These are phyloP conservation scores for Arthrobotrys megalospora DNA, from an alignment of 2,329 filamentous ascomycete genomes.

Conservation along the genomic window DNA sequence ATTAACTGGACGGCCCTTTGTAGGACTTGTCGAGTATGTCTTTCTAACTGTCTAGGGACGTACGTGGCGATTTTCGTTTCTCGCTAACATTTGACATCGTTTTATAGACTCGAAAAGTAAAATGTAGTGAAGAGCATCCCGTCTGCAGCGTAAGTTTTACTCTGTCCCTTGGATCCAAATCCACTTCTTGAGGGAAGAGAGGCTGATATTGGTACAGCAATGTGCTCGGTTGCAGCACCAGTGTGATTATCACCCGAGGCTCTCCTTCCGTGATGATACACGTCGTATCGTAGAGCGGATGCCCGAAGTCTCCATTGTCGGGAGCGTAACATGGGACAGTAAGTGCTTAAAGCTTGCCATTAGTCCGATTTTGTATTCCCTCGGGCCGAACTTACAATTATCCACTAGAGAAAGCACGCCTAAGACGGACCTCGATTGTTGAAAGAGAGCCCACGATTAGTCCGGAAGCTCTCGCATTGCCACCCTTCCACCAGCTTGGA, in stretches of 20 bases:
- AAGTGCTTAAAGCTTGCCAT: conserved; percentile 65
- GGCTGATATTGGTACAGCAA: conserved; percentile 67
- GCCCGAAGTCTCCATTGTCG: conserved; percentile 71
- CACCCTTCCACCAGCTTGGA: conserved; percentile 72
- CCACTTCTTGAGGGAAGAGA: conserved; percentile 9
- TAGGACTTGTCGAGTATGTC: conserved; percentile 64
- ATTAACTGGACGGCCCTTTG: conserved; percentile 61
- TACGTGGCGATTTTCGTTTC: conserved; percentile 27
- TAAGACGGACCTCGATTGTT: conserved; percentile 46
- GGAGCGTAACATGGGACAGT: conserved; percentile 74
- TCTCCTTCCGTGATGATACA: conserved; percentile 73
- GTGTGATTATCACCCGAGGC: conserved; percentile 74
- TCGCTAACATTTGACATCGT: conserved; percentile 23
- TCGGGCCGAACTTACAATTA: conserved; percentile 18
- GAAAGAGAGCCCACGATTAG: conserved; percentile 40
- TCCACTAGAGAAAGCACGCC: conserved; percentile 65
- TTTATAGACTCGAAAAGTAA: conserved; percentile 68
- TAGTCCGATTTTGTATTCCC: conserved; percentile 34
- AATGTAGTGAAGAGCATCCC: conserved; percentile 73
- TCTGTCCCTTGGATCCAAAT: conserved; percentile 33
- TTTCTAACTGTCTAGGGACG: conserved; percentile 42
- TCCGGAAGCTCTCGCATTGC: conserved; percentile 69
- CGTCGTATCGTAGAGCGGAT: conserved; percentile 71
- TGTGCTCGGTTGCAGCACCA: conserved; percentile 73
- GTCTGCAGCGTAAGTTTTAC: conserved; percentile 70